Evolutionary conservation across 2,329 filamentous ascomycete species (phyloP), one percentile per base, ranked within the genome.

Genomic region (Botryosphaeria dothidea): DNA sequence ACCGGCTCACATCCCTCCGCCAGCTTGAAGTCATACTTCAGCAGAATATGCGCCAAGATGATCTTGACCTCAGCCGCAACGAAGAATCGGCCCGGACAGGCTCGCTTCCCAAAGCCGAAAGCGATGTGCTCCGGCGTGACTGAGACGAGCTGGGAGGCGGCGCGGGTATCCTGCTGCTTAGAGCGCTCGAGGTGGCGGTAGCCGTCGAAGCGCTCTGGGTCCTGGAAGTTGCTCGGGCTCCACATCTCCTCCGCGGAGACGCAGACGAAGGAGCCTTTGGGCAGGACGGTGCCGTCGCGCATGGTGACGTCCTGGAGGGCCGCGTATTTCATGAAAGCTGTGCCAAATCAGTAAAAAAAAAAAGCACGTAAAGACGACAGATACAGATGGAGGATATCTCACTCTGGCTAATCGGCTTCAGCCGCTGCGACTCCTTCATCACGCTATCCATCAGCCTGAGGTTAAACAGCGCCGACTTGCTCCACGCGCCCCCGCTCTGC

Each of bases 361-460:
- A 34, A 34, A 5, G 31, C 31, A 34, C 5, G 31, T 11, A n/a
- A n/a, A n/a, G n/a, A n/a, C n/a, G n/a, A n/a, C 31, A 11, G 31
- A 34, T 34, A 34, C n/a, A n/a, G 31, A 11, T n/a, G 43, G 19
- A 21, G 8, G n/a, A 6, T 46, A n/a, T 13, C 4, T 8, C 17
- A 25, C 43, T 25, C 21, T 23, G 43, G 19, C 43, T 46, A 13
- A 46, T 23, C 19, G 43, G 19, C 43, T 46, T 46, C n/a, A 46
- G 19, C 5, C 43, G 43, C 19, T 46, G 43, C 8, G 43, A 21
- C 13, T 46, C 21, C 21, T 46, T 46, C 58, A 77, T 67, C 51
- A 74, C 68, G 66, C 72, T 74, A 62, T 76, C 75, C 51, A 77
- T 67, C 13, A 76, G 66, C 21, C 71, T 69, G 7, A 76, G 65